Evolutionary conservation across 2,329 filamentous ascomycete genomes (phyloP), one percentile per base, ranked within the genome.

Genomic region (Berkeleyomyces rouxiae): DNA sequence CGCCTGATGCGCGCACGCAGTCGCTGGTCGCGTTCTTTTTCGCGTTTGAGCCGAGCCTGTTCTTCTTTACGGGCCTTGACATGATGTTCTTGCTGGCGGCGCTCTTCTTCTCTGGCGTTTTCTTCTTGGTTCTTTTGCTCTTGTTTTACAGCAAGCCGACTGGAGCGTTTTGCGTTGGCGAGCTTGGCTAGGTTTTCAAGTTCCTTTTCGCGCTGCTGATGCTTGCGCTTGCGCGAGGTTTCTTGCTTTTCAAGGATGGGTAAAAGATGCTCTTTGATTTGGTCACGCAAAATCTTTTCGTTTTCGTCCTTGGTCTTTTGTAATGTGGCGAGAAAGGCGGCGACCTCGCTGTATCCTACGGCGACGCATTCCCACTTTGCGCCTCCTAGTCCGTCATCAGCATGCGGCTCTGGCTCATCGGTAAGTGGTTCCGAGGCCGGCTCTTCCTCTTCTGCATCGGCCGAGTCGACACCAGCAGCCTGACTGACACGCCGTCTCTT

Each of bases 301-400:
- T 97, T 92, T 4, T 83, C 79, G 70, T 97, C 89, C 63, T 85
- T 86, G 42, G 84, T 88, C 68, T 86, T 90, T 53, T 82, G 81
- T 44, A 97, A 82, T 0, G 79, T 81, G 4, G 82, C 77, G 61
- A 96, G 72, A 64, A 96, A 86, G 1, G 76, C 73, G 61, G 82
- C 82, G 66, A 95, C 88, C 61, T 99, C 89, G 16, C 84, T 77
- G 23, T 95, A 75, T 0, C 86, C 89, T 61, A 96, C 81, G 46
- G 90, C 93, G 49, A 99, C 70, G 69, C 91, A 96, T 71, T 96
- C 90, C 92, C 93, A 99, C 65, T 81, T 88, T 74, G 86, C 87
- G 5, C 84, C 86, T 16, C 85, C 87, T 16, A 92, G 79, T 0
- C 85, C 84, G 66, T 88, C 81, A 64, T 87, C 79, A 66, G 76